Conservation (phyloP, 2,329 filamentous ascomycete genomes). For the Stachybotrys chartarum region DNA sequence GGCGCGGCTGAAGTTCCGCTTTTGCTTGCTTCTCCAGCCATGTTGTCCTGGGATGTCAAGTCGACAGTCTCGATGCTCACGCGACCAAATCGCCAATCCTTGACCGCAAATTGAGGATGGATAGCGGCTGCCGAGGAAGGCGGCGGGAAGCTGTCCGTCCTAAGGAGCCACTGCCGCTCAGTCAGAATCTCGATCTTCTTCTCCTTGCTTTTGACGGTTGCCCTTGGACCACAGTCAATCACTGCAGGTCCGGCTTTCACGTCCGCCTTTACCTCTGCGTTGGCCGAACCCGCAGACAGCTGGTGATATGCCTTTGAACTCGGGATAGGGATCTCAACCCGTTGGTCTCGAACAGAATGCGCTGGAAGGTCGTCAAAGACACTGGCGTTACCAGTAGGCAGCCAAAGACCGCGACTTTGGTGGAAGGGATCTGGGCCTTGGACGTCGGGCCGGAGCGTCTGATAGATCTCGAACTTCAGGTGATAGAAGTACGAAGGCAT, state of each 20-base stretch:
- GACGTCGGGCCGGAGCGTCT: constrained; percentile 29
- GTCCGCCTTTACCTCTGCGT: constrained; percentile 6
- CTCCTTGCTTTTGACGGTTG: constrained; percentile 18
- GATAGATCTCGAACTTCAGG: constrained; percentile 59
- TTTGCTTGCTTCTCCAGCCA: constrained; percentile 30
- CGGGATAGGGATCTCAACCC: not conserved
- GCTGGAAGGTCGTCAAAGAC: constrained; percentile 51
- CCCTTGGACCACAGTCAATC: constrained; percentile 44
- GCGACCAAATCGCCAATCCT: constrained; percentile 77
- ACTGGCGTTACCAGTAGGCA: constrained; percentile 37
- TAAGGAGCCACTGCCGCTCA: constrained; percentile 32
- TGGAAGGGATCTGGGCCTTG: constrained; percentile 1
- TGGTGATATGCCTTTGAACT: no score
- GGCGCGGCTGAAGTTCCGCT: constrained; percentile 41
- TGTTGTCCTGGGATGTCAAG: constrained; percentile 33
- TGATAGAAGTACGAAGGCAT: constrained; percentile 61
- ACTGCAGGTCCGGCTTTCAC: constrained; percentile 14
- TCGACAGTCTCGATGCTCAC: constrained; percentile 78
- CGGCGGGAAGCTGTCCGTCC: constrained; percentile 32
- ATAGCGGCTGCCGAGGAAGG: constrained; percentile 37
- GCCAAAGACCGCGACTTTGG: constrained; percentile 33
- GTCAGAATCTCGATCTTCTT: constrained; percentile 29
- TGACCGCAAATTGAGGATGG: constrained; percentile 39
- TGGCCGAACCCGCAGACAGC: not conserved
- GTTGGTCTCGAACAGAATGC: constrained; percentile 29